These are phyloP conservation scores for Entomortierella chlamydospora DNA, from an alignment of 192 early-diverging fungal species.

Conservation along the genomic window DNA sequence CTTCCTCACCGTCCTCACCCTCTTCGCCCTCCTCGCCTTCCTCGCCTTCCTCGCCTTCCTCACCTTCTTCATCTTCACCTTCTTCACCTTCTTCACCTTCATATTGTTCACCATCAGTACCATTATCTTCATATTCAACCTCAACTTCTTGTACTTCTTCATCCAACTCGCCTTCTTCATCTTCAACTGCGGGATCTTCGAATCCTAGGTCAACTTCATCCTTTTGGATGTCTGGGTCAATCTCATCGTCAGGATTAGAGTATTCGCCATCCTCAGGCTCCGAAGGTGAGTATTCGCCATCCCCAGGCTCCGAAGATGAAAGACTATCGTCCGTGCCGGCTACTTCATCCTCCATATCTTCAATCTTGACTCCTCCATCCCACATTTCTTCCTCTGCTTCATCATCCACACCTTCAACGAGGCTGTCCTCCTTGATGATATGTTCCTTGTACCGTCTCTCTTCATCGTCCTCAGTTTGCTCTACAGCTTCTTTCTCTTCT, in stretches of 20 bases:
- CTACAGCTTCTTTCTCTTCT: not conserved
- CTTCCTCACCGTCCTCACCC: not conserved
- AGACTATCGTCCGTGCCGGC: slow-evolving; percentile 17
- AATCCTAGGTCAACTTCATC: slow-evolving; percentile 32
- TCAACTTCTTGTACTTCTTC: slow-evolving; percentile 35
- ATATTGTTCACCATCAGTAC: not conserved
- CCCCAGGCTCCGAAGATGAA: not conserved
- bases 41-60: not conserved
- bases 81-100: not conserved
- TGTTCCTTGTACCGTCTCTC: slow-evolving; percentile 16
- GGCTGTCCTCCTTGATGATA: slow-evolving; percentile 14
- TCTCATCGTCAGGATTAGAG: not conserved
- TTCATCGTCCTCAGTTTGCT: slow-evolving; percentile 1
- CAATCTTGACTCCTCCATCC: slow-evolving; percentile 2
- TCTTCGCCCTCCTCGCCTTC: slow-evolving; percentile 7
- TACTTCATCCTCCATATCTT: slow-evolving; percentile 14
- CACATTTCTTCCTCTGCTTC: slow-evolving; percentile 19
- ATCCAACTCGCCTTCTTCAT: not conserved
- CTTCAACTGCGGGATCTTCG: slow-evolving; percentile 23
- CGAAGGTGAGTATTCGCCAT: no score
- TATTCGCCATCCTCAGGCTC: not conserved
- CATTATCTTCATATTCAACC: slow-evolving; percentile 34
- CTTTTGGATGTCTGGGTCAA: not conserved
- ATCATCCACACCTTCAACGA: slow-evolving; percentile 4
- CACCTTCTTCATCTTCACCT: not conserved